phyloP scores from a whole-genome alignment of 225 moss, liverwort and hornwort genomes.

The Marchantia paleacea region DNA sequence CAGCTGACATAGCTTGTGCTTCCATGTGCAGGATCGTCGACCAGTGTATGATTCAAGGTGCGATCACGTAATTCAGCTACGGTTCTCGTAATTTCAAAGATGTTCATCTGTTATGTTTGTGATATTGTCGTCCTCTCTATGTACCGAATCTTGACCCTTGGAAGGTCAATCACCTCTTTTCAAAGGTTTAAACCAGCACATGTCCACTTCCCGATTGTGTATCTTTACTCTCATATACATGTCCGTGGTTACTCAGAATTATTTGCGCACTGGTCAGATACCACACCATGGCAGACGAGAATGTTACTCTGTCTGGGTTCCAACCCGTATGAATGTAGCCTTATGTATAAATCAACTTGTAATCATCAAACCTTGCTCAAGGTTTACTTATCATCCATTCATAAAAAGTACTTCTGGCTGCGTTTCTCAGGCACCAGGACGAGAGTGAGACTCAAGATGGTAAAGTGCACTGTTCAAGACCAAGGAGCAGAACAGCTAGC shows the following conservation, averaged over 20 bases:
- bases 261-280: no score
- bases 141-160: not conserved
- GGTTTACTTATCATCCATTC: not conserved
- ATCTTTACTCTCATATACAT: no score
- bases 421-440: conserved; percentile 48
- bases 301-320: no score
- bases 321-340: no score
- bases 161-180: not conserved
- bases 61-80: not conserved
- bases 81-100: not conserved
- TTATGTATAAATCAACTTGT: no score
- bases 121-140: not conserved
- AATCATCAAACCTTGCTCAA: not conserved
- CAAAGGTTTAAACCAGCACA: not conserved
- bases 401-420: not conserved
- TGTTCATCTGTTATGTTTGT: not conserved
- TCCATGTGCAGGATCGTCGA: conserved; percentile 8
- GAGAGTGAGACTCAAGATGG: conserved; percentile 49
- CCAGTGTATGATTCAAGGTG: conserved; percentile 19
- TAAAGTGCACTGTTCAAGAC: conserved; percentile 81
- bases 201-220: not conserved
- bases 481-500: conserved; percentile 77
- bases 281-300: no score
- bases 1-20: not conserved
- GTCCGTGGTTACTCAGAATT: no score